phyloP scores from a whole-genome alignment of 176 grass and related monocot species.

The Ensete glaucum region DNA sequence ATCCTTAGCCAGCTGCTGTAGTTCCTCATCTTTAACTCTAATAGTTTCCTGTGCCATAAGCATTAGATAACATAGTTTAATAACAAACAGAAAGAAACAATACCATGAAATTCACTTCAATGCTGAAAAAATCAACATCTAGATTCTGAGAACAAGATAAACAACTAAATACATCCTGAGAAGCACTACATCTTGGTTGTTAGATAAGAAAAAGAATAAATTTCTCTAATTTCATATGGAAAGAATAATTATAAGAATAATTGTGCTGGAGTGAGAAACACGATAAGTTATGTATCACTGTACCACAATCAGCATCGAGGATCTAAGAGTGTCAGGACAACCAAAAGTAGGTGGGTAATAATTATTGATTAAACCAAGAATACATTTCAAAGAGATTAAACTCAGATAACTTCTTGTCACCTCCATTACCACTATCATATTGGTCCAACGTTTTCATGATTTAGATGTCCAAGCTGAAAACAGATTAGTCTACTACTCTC shows the following conservation, averaged over 20 bases:
- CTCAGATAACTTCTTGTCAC: background rate
- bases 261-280: too few relatives aligned
- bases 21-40: slow-evolving; percentile 93
- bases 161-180: too few relatives aligned
- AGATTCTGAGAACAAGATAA: too few relatives aligned
- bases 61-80: background rate
- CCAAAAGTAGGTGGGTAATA: background rate
- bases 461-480: background rate
- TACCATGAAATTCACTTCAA: slow-evolving; percentile 10
- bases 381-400: background rate
- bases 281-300: too few relatives aligned
- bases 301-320: too few relatives aligned
- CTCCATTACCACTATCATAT: background rate
- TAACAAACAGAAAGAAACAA: background rate
- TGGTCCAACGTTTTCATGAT: background rate
- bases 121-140: background rate
- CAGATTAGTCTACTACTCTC: background rate
- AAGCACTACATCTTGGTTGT: too few relatives aligned
- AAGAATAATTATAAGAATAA: too few relatives aligned
- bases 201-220: too few relatives aligned
- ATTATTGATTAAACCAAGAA: background rate
- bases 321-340: too few relatives aligned
- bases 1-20: slow-evolving; percentile 85
- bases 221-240: too few relatives aligned
- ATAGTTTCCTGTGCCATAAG: slow-evolving; percentile 62